phyloP scores from a whole-genome alignment of 2,329 filamentous ascomycete species.

The Hypoxylon sp. region DNA sequence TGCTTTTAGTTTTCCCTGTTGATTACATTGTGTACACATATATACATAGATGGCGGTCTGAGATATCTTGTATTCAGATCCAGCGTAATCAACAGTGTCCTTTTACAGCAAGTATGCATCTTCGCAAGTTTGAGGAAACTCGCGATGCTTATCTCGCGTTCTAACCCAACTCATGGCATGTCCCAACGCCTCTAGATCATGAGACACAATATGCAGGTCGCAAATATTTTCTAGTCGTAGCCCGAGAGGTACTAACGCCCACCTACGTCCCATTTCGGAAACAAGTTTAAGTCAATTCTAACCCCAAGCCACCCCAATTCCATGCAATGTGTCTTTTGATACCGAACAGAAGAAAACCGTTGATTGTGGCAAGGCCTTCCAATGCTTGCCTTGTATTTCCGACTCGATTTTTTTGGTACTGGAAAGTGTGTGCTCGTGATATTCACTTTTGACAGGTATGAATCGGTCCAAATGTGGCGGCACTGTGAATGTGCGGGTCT shows the following conservation, averaged over 20 bases:
- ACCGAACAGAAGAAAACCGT: constrained; percentile 27
- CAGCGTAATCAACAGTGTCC: constrained; percentile 9
- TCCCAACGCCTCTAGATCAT: constrained; percentile 13
- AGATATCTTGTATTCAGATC: constrained; percentile 8
- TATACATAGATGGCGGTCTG: constrained; percentile 11
- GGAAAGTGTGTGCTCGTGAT: background rate
- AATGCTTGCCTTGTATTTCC: constrained; percentile 10
- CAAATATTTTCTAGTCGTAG: constrained; percentile 6
- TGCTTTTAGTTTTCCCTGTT: constrained; percentile 8
- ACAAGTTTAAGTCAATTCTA: constrained; percentile 17
- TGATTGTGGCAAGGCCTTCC: constrained; percentile 5
- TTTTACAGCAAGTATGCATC: background rate
- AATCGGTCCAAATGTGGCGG: background rate
- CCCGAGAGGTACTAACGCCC: background rate
- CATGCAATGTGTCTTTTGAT: constrained; percentile 30
- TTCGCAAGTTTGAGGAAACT: constrained; percentile 14
- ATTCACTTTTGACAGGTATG: background rate
- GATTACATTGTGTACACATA: constrained; percentile 4
- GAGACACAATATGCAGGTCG: constrained; percentile 1
- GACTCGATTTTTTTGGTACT: constrained; percentile 7
- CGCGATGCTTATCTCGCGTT: constrained; percentile 27
- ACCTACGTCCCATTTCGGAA: constrained; percentile 3
- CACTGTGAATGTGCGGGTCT: background rate
- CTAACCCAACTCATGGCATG: constrained; percentile 31
- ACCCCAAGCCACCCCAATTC: constrained; percentile 13